A percentile compares a stretch with the other conserved stretches of the same genome.
phyloP scores from a whole-genome alignment of 148 eudicot species.

The Amaranthus cruentus region DNA sequence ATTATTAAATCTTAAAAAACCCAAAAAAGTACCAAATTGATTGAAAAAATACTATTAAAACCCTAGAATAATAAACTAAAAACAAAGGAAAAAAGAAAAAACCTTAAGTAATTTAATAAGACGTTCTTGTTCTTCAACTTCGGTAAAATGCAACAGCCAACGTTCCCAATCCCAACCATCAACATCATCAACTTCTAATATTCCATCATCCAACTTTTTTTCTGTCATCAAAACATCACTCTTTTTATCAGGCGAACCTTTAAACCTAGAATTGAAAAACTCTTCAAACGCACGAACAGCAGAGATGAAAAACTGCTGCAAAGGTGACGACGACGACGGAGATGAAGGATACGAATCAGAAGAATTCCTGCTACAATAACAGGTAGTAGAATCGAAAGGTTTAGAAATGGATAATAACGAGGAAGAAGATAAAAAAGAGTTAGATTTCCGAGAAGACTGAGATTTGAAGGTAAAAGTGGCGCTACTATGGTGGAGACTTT shows the following conservation, averaged over 20 bases:
- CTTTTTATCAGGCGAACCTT: slow-evolving; percentile 6
- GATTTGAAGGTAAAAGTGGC: slow-evolving; percentile 27
- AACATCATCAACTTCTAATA: slow-evolving; percentile 31
- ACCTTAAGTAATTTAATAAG: slow-evolving; percentile 68
- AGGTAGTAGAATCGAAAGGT: slow-evolving; percentile 34
- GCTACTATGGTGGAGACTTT: slow-evolving; percentile 23
- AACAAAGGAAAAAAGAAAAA: neutral
- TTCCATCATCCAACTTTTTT: slow-evolving; percentile 11
- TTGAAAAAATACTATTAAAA: neutral
- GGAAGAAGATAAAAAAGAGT: slow-evolving; percentile 19
- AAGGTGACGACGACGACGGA: slow-evolving; percentile 28
- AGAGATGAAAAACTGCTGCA: slow-evolving; percentile 32
- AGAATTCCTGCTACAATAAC: slow-evolving; percentile 35
- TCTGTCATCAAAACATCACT: slow-evolving; percentile 16
- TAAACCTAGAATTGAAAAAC: slow-evolving; percentile 33
- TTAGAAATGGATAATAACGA: slow-evolving; percentile 16
- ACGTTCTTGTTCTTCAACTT: slow-evolving; percentile 80
- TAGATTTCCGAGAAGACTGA: slow-evolving; percentile 22
- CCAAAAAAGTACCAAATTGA: neutral
- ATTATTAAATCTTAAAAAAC: too few species aligned
- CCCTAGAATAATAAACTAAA: neutral
- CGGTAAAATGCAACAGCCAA: slow-evolving; percentile 70
- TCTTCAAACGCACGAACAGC: slow-evolving; percentile 48
- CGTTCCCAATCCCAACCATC: slow-evolving; percentile 91
- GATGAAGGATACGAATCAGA: slow-evolving; percentile 20